Conservation (phyloP, 495 filamentous ascomycete genomes). For the Cladorrhinum samala region DNA sequence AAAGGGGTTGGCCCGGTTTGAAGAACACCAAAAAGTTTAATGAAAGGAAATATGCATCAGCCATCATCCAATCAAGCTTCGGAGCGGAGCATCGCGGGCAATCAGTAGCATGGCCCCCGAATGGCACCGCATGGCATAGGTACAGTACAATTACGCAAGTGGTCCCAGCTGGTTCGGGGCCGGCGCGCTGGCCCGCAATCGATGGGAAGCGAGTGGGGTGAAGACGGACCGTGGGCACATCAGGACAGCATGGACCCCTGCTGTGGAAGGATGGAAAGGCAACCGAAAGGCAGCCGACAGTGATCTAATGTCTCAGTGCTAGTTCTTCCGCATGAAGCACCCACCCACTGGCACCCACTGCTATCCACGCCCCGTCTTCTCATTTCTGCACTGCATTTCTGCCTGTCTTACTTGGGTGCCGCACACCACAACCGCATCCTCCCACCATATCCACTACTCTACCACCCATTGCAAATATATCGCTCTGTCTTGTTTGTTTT, state of each 20-base stretch:
- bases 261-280: not conserved
- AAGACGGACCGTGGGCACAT: not conserved
- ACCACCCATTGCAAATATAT: slow-evolving; percentile 1
- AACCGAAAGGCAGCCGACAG: slow-evolving; percentile 7
- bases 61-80: no score
- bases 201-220: not conserved
- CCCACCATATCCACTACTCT: not conserved
- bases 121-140: no score
- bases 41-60: no score
- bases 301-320: slow-evolving; percentile 21
- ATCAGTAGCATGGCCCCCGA: no score
- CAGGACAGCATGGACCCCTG: slow-evolving; percentile 14
- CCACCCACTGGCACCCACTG: not conserved
- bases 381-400: no score
- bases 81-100: no score
- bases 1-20: no score
- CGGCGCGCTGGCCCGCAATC: not conserved
- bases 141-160: not conserved
- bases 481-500: not conserved
- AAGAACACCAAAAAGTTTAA: no score
- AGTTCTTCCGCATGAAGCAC: slow-evolving; percentile 26
- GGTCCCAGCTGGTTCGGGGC: not conserved
- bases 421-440: not conserved
- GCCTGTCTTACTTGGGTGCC: slow-evolving; percentile 15
- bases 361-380: slow-evolving; percentile 8